A percentile compares a stretch with the other conserved stretches of the same genome.
These are phyloP conservation scores for Lecanicillium sp. DNA, from an alignment of 2,329 filamentous ascomycete genomes.

Conservation along the genomic window DNA sequence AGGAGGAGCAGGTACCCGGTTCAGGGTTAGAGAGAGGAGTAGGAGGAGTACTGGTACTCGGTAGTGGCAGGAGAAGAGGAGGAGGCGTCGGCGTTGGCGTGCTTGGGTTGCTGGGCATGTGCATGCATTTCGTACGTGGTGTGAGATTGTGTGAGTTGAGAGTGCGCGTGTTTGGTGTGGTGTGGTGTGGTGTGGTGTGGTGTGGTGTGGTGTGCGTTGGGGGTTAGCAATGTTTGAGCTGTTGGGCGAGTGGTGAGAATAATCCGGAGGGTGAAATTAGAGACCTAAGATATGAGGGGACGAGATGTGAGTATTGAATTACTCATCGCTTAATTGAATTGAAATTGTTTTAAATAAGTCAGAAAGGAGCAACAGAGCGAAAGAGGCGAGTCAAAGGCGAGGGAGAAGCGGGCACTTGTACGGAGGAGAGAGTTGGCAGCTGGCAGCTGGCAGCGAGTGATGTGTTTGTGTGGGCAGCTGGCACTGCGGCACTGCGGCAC, in stretches of 20 bases:
- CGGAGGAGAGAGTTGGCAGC: constrained; percentile 1
- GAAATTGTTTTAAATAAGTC: neutral
- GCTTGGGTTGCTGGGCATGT: constrained; percentile 5
- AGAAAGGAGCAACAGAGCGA: too few relatives aligned
- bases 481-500: neutral
- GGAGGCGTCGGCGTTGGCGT: too few relatives aligned
- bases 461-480: constrained; percentile 6
- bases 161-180: neutral
- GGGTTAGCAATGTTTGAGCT: constrained; percentile 8
- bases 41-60: neutral
- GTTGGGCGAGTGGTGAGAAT: neutral
- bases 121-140: neutral
- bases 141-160: constrained; percentile 4
- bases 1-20: constrained; percentile 10
- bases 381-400: neutral
- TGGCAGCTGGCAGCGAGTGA: constrained; percentile 7
- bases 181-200: neutral
- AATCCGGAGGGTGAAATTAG: neutral
- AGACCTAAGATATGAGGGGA: neutral
- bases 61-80: constrained; percentile 7
- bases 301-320: neutral
- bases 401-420: constrained; percentile 1
- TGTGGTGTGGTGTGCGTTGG: neutral
- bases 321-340: neutral
- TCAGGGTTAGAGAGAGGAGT: neutral